phyloP scores from a whole-genome alignment of 768 basidiomycete species.

The Xanthoconium stramineum region DNA sequence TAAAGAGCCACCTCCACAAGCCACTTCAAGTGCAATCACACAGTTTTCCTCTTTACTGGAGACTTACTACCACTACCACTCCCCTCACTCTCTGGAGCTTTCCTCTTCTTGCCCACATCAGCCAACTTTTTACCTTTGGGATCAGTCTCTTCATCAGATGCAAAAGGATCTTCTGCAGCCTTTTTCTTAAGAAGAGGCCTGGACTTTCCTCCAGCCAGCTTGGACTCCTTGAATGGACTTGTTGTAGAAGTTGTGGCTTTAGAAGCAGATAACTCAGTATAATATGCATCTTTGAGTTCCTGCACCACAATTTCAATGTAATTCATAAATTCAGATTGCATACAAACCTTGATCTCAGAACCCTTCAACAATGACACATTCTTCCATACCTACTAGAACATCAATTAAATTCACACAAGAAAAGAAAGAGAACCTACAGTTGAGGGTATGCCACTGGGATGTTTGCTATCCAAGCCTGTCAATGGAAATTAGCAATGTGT shows the following conservation, averaged over 20 bases:
- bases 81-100: constrained; percentile 26
- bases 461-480: constrained; percentile 74
- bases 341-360: constrained; percentile 57
- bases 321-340: not conserved
- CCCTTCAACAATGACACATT: constrained; percentile 56
- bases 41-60: constrained; percentile 40
- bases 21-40: not conserved
- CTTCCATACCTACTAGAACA: constrained; percentile 60
- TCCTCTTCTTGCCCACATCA: constrained; percentile 7
- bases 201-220: constrained; percentile 25
- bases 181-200: constrained; percentile 51
- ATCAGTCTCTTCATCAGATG: constrained; percentile 42
- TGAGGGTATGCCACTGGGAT: constrained; percentile 66
- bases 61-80: constrained; percentile 22
- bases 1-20: not conserved
- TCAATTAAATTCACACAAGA: not conserved
- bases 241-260: constrained; percentile 26
- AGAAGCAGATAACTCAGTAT: constrained; percentile 39
- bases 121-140: constrained; percentile 17
- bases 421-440: constrained; percentile 43
- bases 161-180: constrained; percentile 46
- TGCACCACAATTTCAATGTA: constrained; percentile 21
- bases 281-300: constrained; percentile 64
- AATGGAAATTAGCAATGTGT: not conserved
- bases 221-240: constrained; percentile 18